phyloP scores from a whole-genome alignment of 2,329 filamentous ascomycete species.

The Hymenoscyphus linearis region DNA sequence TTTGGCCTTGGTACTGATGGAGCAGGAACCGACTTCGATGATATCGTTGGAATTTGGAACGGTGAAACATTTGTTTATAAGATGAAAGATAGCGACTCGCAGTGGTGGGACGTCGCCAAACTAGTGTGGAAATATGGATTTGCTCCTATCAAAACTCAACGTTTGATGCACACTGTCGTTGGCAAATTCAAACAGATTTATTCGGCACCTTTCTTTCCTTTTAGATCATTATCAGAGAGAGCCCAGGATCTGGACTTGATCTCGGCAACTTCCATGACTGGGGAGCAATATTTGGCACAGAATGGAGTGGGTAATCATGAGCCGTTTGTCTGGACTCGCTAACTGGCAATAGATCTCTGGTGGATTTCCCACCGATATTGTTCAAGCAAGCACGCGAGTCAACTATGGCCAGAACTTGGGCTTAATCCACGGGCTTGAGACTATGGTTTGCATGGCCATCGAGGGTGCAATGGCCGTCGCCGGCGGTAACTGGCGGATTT shows the following conservation, averaged over 20 bases:
- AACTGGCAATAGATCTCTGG: slow-evolving; percentile 47
- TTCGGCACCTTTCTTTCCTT: slow-evolving; percentile 76
- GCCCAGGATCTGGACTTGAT: slow-evolving; percentile 63
- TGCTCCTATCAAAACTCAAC: slow-evolving; percentile 68
- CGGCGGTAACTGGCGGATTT: slow-evolving; percentile 94
- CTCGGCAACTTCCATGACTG: slow-evolving; percentile 63
- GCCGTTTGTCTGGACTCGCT: slow-evolving; percentile 3
- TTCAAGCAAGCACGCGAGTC: slow-evolving; percentile 86
- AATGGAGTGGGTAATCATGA: slow-evolving; percentile 46
- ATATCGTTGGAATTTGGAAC: slow-evolving; percentile 76
- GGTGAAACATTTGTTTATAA: slow-evolving; percentile 68
- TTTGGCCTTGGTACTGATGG: slow-evolving; percentile 60
- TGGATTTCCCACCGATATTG: slow-evolving; percentile 70
- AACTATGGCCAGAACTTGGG: slow-evolving; percentile 90
- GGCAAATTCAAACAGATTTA: slow-evolving; percentile 76
- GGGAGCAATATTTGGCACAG: slow-evolving; percentile 62
- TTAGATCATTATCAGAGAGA: slow-evolving; percentile 65
- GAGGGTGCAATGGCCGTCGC: slow-evolving; percentile 73
- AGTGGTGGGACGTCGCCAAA: slow-evolving; percentile 77
- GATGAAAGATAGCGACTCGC: slow-evolving; percentile 51
- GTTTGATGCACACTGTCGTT: slow-evolving; percentile 66
- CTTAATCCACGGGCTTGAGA: slow-evolving; percentile 82
- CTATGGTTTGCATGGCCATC: slow-evolving; percentile 84
- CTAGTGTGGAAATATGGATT: slow-evolving; percentile 81
- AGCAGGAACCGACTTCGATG: slow-evolving; percentile 38